Base-by-base conservation (phyloP, 1,284 basidiomycete genomes). In the Puccinia coronata region DNA sequence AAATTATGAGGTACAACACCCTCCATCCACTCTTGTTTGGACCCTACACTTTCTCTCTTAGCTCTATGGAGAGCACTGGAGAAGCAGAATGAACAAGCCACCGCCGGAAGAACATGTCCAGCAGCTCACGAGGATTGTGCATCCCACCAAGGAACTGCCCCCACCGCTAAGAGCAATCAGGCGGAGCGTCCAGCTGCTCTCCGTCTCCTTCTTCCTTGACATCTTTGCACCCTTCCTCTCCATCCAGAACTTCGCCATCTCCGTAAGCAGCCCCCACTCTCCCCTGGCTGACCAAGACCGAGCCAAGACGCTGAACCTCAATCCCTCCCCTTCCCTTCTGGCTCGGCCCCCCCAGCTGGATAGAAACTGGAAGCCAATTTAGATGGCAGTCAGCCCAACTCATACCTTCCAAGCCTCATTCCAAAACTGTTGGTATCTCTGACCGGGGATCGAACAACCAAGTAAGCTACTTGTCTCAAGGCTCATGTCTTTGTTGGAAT, bases 401-500 rank as follows among this genome's bases (percentile, higher is more conserved):
- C 77, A 11, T 79, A 79, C 53, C 51, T 70, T 14, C 77, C 77
- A 39, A 69, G 23, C 39, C 41, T 79, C 18, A 67, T 69, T 53
- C n/a, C 77, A 28, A 69, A 69, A 59, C 65, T 79, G 2, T 47
- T 79, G 39, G 65, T 79, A 1, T 51, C 65, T 47, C 36, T 79
- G 51, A 79, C 77, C 14, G 77, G 77, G 31, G 77, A 79, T 53
- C 77, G 77, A 79, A 39, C 61, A 28, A 71, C 69, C 6, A 79
- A 79, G 77, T 79, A 20, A 36, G 77, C 51, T 20, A 23, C 28
- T n/a, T 20, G 4, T 14, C n/a, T 47, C 41, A 14, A 23, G 2
- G 39, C 6, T 31, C 0, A 49, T n/a, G 97, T 99, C 85, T 99
- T 92, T 86, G 97, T 99, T 85, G 97, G 96, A 82, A 91, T 96